Evolutionary conservation across 2,329 filamentous ascomycete genomes (phyloP).

Genomic region (Chaetomium strumarium): DNA sequence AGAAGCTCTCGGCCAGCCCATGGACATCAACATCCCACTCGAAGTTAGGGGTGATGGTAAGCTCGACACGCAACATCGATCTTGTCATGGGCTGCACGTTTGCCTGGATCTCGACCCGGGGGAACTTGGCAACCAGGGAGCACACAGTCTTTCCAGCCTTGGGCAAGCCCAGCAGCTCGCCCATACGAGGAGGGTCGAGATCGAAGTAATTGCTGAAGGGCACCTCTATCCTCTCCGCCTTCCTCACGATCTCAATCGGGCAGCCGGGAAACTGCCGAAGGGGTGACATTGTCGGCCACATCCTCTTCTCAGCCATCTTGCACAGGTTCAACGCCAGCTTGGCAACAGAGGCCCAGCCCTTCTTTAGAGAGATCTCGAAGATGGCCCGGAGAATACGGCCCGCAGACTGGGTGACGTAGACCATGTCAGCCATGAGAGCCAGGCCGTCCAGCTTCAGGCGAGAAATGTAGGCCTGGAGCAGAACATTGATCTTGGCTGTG

Average conservation of each 20-base stretch:
- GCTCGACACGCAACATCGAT: conserved; percentile 83
- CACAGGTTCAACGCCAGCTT: conserved; percentile 90
- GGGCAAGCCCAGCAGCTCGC: conserved; percentile 84
- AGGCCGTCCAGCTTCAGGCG: conserved; percentile 88
- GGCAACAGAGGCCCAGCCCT: conserved; percentile 90
- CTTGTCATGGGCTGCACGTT: conserved; percentile 92
- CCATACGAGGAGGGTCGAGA: conserved; percentile 92
- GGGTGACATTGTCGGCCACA: conserved; percentile 99
- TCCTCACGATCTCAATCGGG: conserved; percentile 78
- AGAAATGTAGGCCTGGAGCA: conserved; percentile 94
- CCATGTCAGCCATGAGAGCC: conserved; percentile 95
- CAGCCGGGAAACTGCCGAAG: conserved; percentile 83
- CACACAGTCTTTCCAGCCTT: conserved; percentile 84
- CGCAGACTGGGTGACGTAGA: conserved; percentile 96
- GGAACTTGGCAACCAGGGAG: conserved; percentile 83
- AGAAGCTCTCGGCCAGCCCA: conserved; percentile 85
- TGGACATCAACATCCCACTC: conserved; percentile 91
- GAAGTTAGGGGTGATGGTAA: conserved; percentile 90
- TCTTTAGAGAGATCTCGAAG: conserved; percentile 95
- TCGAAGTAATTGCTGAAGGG: conserved; percentile 93
- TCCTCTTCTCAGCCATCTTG: conserved; percentile 98
- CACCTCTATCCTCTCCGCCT: conserved; percentile 91
- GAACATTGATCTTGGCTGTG: conserved; percentile 95
- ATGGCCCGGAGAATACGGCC: conserved; percentile 92
- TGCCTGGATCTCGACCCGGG: conserved; percentile 84